Evolutionary conservation across 345 rosid species (phyloP), one percentile per base, ranked within the genome.

Genomic region (Bretschneidera sinensis): DNA sequence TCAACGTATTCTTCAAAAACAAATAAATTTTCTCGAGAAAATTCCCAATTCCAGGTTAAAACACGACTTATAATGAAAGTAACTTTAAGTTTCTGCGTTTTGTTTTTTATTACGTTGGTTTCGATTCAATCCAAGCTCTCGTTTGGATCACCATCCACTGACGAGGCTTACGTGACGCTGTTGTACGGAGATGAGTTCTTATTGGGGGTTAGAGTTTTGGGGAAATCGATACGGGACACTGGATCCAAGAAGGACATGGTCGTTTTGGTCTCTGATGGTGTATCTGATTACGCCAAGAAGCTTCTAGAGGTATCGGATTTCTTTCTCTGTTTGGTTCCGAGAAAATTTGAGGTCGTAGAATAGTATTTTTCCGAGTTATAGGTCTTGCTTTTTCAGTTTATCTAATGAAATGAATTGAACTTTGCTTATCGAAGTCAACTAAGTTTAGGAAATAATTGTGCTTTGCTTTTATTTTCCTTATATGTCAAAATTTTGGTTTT

Each of bases 121-220:
- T 74, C 73, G 57, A 56, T 70, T 63, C 81, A 66, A 15, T 62
- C 71, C 43, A 68, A 57, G 18, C 69, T 60, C 50, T 66, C 85
- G 59, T 49, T 59, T 20, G 83, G 79, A 63, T 74, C 76, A 55
- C 51, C 20, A 60, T 72, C 79, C 61, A 74, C 71, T 20, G 71
- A 69, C 24, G 73, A 85, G 64, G 98, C 98, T 45, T 92, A 87
- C 74, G 97, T 72, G 66, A 89, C 97, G 28, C 81, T 92, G 16
- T 64, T 92, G 66, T 92, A 92, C 45, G 98, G 97, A 21, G 98
- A 92, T 71, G 98, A 87, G 80, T 92, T 92, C 74, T 60, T 92
- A 59, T 70, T 92, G 72, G 98, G 98, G 20, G 98, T 89, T 71
- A 81, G 97, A 76, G 96, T 92, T 51, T 55, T 92, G 71, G 97